Conservation (phyloP, 805 yeast genomes). For the Myxozyma sirexii region DNA sequence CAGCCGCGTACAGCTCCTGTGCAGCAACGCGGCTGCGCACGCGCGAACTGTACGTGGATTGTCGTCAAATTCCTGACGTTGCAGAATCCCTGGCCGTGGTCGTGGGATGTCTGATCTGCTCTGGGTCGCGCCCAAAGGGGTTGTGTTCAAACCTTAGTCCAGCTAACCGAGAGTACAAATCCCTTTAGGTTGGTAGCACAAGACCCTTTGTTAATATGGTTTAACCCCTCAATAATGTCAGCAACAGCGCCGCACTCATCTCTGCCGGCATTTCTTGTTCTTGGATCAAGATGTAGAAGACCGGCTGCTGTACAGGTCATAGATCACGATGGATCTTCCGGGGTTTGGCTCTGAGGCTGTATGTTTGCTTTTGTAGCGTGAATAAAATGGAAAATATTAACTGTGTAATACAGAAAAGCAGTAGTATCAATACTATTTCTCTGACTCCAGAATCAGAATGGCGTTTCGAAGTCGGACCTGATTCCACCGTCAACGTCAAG, state of each 20-base stretch:
- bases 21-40: too few relatives aligned
- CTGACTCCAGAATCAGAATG: constrained; percentile 57
- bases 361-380: background rate
- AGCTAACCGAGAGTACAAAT: background rate
- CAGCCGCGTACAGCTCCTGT: too few relatives aligned
- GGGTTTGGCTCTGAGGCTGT: constrained; percentile 7
- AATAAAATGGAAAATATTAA: too few relatives aligned
- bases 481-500: constrained; percentile 54
- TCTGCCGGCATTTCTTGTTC: background rate
- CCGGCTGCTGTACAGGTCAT: background rate
- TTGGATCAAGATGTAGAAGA: background rate
- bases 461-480: constrained; percentile 70
- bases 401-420: background rate
- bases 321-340: constrained; percentile 13
- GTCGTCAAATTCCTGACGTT: too few relatives aligned
- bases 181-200: background rate
- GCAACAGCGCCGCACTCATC: background rate
- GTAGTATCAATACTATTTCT: constrained; percentile 29
- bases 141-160: background rate
- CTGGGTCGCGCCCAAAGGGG: too few relatives aligned
- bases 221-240: background rate
- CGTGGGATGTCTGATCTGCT: background rate
- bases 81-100: background rate
- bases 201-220: background rate
- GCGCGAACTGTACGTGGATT: too few relatives aligned